Percentiles rank a stretch among this genome's conserved stretches.
phyloP scores from a whole-genome alignment of 2,329 filamentous ascomycete genomes.

The Aspergillus sergii region DNA sequence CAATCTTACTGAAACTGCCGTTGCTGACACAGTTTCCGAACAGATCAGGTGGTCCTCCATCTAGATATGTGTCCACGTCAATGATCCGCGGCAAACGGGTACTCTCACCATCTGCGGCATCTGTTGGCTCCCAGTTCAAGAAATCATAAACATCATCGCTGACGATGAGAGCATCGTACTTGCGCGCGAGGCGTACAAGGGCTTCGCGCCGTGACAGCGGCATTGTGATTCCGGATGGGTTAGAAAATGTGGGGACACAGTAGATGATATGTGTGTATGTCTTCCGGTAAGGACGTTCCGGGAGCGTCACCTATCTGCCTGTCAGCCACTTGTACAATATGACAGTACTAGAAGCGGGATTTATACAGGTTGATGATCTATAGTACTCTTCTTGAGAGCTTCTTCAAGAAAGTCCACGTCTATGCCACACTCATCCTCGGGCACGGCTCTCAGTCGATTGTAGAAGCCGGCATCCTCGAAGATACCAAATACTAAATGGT shows the following conservation, averaged over 20 bases:
- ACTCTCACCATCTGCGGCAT: slow-evolving; percentile 29
- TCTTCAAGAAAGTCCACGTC: slow-evolving; percentile 63
- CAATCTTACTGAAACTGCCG: slow-evolving; percentile 73
- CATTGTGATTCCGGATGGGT: slow-evolving; percentile 84
- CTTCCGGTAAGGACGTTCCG: slow-evolving; percentile 64
- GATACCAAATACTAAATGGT: slow-evolving; percentile 79
- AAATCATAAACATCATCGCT: slow-evolving; percentile 94
- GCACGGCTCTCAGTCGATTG: slow-evolving; percentile 66
- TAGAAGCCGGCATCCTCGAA: slow-evolving; percentile 79
- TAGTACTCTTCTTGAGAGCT: slow-evolving; percentile 35
- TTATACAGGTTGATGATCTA: neutral
- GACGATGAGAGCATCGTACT: slow-evolving; percentile 77
- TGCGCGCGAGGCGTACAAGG: slow-evolving; percentile 73
- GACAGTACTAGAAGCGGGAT: neutral
- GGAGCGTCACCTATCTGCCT: slow-evolving; percentile 14
- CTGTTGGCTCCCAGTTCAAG: slow-evolving; percentile 68
- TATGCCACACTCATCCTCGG: slow-evolving; percentile 76
- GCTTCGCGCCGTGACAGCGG: slow-evolving; percentile 65
- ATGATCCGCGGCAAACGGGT: slow-evolving; percentile 63
- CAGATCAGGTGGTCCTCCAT: slow-evolving; percentile 59
- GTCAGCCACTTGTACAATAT: slow-evolving; percentile 14
- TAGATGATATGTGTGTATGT: slow-evolving; percentile 87
- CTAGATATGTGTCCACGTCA: slow-evolving; percentile 73
- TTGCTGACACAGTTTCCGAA: slow-evolving; percentile 86
- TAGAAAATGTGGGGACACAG: slow-evolving; percentile 82